phyloP scores from a whole-genome alignment of 192 early-diverging fungal genomes.

The Entrophospora sp. region DNA sequence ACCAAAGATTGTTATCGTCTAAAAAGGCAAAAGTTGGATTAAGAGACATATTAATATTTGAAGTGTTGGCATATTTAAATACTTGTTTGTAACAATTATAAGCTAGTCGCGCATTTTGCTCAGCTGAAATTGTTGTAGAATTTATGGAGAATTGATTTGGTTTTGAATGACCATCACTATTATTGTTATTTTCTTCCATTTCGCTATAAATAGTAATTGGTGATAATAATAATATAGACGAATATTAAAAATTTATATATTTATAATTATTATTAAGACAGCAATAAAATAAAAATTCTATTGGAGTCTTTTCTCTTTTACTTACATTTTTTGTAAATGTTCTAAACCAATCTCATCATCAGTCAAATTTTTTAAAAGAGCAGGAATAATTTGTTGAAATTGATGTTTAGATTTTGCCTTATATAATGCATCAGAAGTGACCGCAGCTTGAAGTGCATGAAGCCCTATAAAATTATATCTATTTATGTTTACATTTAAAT shows the following conservation, averaged over 20 bases:
- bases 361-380: slow-evolving; percentile 37
- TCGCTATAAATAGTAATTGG: slow-evolving; percentile 21
- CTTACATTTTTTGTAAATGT: slow-evolving; percentile 11
- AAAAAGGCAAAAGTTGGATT: slow-evolving; percentile 25
- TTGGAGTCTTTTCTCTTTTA: too few relatives aligned
- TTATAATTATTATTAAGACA: too few relatives aligned
- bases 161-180: not conserved
- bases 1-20: slow-evolving; percentile 30
- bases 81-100: slow-evolving; percentile 28
- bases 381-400: slow-evolving; percentile 47
- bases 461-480: slow-evolving; percentile 48
- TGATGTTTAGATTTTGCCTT: slow-evolving; percentile 52
- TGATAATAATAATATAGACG: slow-evolving; percentile 8
- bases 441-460: slow-evolving; percentile 51
- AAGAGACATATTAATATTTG: slow-evolving; percentile 22
- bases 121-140: slow-evolving; percentile 25
- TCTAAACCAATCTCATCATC: slow-evolving; percentile 23
- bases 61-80: slow-evolving; percentile 23
- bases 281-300: too few relatives aligned
- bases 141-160: slow-evolving; percentile 13
- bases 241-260: too few relatives aligned
- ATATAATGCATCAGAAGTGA: slow-evolving; percentile 54
- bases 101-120: slow-evolving; percentile 17
- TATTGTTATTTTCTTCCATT: slow-evolving; percentile 22
- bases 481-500: not conserved